Evolutionary conservation across 129 eudicot genomes (phyloP), one percentile per base, ranked within the genome.

Genomic region (Arctium lappa): DNA sequence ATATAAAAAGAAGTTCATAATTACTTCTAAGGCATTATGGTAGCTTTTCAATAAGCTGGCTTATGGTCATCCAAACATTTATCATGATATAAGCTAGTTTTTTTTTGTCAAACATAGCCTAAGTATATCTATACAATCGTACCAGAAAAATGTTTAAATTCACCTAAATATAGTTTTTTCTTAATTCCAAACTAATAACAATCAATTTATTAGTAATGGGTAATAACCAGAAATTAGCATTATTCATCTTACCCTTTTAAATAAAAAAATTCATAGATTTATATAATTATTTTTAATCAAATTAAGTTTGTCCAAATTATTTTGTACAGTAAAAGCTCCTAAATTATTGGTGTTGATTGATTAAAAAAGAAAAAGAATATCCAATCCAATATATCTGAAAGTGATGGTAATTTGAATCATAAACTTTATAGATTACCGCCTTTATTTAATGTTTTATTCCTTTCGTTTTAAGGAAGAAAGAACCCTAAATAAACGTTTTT

Each of bases 281-380:
- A 12, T 50, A 50, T 12, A 50, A 50, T 56, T 56, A 6, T 16
- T 56, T 56, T 56, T 12, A 22, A 50, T 50, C 63, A 50, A 50
- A 4, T 56, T 56, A 56, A 56, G 27, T n/a, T 16, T 16, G 8
- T 56, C 6, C 18, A 56, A 50, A 56, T 56, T n/a, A 56, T 15
- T 56, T 60, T 13, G 68, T 4, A n/a, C 29, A 60, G 0, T 4
- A 60, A 50, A 60, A 29, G 29, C 32, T 30, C 82, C 44, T 8
- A 79, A 39, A 79, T 79, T 79, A 79, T 69, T 69, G 75, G 82
- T 79, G 75, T 66, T 69, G 82, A 68, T 42, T 69, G 82, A 69
- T 68, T 69, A 29, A 44, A 79, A 12, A 29, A 66, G 53, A 36
- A 9, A 30, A 8, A 27, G 39, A 60, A 60, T 60, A 16, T 60